Base-by-base conservation (phyloP, 2,329 filamentous ascomycete genomes). In the Xylaria sp. region DNA sequence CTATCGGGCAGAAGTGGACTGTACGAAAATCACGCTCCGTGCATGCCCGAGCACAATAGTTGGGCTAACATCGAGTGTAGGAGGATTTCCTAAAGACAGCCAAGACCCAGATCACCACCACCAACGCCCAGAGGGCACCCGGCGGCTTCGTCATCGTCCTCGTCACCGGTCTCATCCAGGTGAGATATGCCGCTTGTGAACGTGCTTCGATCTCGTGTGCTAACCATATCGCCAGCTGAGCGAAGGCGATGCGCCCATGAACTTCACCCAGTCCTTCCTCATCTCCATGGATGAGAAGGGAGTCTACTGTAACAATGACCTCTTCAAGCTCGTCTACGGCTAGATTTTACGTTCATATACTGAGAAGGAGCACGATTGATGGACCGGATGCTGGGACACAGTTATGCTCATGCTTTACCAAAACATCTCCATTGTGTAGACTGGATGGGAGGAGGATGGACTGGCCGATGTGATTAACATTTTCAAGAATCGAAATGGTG, bases 251-350 rank as follows among this genome's bases (percentile, higher is more conserved):
- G 89, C 89, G 77, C 93, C 93, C 52, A 96, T 97, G 91, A 94
- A 89, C 87, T 99, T 94, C 83, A 90, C 90, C 65, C 94, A 98
- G 84, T 83, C 88, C 65, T 98, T 98, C 88, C 92, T 97, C 81
- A 90, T 98, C 70, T 81, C 89, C 59, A 62, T 71, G 60, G 70
- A 73, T 56, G 91, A 89, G 75, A 89, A 86, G 82, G 70, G 70
- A 23, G 65, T 68, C 85, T 97, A 89, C 80, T 92, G 98, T 79
- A 91, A 90, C 84, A 97, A 98, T 86, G 95, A 98, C 81, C 83
- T 98, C 80, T 98, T 98, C 90, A 93, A 93, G 83, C 88, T 98
- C 70, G 88, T 97, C 74, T 95, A 92, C 82, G 85, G 82, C 78
- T 88, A 83, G 71, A 70, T 43, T 34, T 30, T 5, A 48, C 28